phyloP scores from a whole-genome alignment of 164 flowering plant species.

The Santalum album region DNA sequence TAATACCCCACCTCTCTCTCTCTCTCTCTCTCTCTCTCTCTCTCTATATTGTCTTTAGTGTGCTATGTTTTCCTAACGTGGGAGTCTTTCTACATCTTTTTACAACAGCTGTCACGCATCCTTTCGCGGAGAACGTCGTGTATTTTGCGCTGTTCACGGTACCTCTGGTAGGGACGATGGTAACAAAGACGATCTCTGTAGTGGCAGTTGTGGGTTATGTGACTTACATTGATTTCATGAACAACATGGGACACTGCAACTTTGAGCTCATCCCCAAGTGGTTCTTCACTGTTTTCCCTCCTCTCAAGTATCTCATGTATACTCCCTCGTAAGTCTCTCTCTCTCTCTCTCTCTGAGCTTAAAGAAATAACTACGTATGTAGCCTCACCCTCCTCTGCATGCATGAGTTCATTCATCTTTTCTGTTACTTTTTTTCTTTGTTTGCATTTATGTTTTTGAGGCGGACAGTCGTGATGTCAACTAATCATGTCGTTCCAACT shows the following conservation, averaged over 20 bases:
- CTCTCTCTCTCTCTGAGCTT: too few relatives aligned
- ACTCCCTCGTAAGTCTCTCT: constrained; percentile 49
- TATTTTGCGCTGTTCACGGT: constrained; percentile 29
- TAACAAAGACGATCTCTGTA: constrained; percentile 19
- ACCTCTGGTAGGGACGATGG: constrained; percentile 13
- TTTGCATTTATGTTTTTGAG: too few relatives aligned
- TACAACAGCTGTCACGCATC: constrained; percentile 50
- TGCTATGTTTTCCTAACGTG: too few relatives aligned
- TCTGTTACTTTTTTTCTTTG: too few relatives aligned
- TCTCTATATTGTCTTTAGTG: neutral
- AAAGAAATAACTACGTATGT: too few relatives aligned
- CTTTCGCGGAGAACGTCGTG: constrained; percentile 38
- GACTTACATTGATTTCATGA: constrained; percentile 9
- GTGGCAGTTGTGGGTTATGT: constrained; percentile 15
- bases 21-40: neutral
- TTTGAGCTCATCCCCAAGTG: constrained; percentile 1
- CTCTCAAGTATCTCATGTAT: constrained; percentile 51
- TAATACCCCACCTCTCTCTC: neutral
- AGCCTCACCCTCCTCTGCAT: too few relatives aligned
- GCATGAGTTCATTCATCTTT: too few relatives aligned
- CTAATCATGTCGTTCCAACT: too few relatives aligned
- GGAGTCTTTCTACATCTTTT: neutral
- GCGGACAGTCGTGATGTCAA: too few relatives aligned
- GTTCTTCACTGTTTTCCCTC: constrained; percentile 19
- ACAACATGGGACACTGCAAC: constrained; percentile 4